Base-by-base conservation (phyloP, 106 monocot species). In the Dactylorhiza incarnata region DNA sequence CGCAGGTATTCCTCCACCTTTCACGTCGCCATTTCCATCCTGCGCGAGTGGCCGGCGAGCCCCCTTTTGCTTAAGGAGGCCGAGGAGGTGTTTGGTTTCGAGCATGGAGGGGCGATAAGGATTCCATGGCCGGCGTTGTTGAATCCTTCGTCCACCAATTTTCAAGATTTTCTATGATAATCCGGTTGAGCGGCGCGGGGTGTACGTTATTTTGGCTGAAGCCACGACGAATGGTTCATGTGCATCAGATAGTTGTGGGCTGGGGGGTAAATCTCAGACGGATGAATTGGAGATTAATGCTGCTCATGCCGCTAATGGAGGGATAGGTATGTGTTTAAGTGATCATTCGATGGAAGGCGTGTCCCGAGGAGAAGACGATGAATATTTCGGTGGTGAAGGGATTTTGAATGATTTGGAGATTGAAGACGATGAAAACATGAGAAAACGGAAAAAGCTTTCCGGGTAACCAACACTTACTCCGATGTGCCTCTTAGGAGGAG, bases 61-160 rank as follows among this genome's bases (percentile, higher is more conserved):
- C 37, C 37, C 37, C 37, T 37, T 37, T 37, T 37, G 37, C 37
- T 37, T 1, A n/a, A n/a, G n/a, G n/a, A n/a, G n/a, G n/a, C n/a
- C n/a, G n/a, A n/a, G n/a, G n/a, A n/a, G n/a, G n/a, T n/a, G n/a
- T n/a, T n/a, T n/a, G n/a, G n/a, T n/a, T n/a, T n/a, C n/a, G n/a
- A n/a, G n/a, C n/a, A n/a, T n/a, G n/a, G n/a, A n/a, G n/a, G n/a
- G n/a, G n/a, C n/a, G n/a, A n/a, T n/a, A n/a, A n/a, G n/a, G n/a
- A n/a, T n/a, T 52, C 75, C 10, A 86, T 79, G 79, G n/a, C 79
- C 26, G 89, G 89, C 55, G 83, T 87, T 19, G 81, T 87, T n/a
- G 75, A 82, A 73, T 85, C 92, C 48, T 85, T 81, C 80, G 0
- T 48, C 79, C 20, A 52, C 81, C 26, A 87, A 84, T 65, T 73